These are phyloP conservation scores for Fusarium verticillioides DNA, from an alignment of 2,329 filamentous ascomycete species.

Conservation along the genomic window DNA sequence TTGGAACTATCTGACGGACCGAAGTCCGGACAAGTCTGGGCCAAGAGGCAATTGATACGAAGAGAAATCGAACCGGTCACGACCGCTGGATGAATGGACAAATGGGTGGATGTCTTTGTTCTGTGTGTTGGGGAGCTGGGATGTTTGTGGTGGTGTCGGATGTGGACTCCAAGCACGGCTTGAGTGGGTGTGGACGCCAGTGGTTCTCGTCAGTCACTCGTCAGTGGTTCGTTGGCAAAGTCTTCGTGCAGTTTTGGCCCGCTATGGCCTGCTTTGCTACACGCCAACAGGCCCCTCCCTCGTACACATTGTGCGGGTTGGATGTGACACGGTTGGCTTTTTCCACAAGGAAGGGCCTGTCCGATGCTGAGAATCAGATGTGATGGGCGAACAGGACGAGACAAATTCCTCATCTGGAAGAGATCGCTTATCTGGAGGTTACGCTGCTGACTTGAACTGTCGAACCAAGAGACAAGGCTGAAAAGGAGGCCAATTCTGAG, in stretches of 20 bases:
- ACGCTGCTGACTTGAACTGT: background rate
- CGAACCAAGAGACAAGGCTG: conserved; percentile 29
- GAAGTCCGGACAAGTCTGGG: conserved; percentile 29
- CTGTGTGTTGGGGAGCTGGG: conserved; percentile 35
- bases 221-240: conserved; percentile 35
- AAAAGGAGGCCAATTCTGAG: conserved; percentile 32
- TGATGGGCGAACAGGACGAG: conserved; percentile 12
- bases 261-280: conserved; percentile 35
- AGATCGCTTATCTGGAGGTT: conserved; percentile 18
- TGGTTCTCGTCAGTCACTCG: conserved; percentile 30
- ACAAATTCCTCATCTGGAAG: conserved; percentile 28
- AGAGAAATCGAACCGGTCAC: conserved; percentile 17
- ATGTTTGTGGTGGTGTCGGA: conserved; percentile 41
- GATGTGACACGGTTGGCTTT: conserved; percentile 35
- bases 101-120: conserved; percentile 37
- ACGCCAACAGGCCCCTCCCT: conserved; percentile 35
- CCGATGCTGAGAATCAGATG: conserved; percentile 17
- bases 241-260: conserved; percentile 35
- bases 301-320: conserved; percentile 36
- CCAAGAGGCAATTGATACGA: conserved; percentile 24
- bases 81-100: conserved; percentile 30
- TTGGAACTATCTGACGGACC: conserved; percentile 19
- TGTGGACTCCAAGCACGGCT: conserved; percentile 33
- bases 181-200: conserved; percentile 36
- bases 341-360: conserved; percentile 35